phyloP scores from a whole-genome alignment of 1,284 basidiomycete species.

The Omphalotus olearius region DNA sequence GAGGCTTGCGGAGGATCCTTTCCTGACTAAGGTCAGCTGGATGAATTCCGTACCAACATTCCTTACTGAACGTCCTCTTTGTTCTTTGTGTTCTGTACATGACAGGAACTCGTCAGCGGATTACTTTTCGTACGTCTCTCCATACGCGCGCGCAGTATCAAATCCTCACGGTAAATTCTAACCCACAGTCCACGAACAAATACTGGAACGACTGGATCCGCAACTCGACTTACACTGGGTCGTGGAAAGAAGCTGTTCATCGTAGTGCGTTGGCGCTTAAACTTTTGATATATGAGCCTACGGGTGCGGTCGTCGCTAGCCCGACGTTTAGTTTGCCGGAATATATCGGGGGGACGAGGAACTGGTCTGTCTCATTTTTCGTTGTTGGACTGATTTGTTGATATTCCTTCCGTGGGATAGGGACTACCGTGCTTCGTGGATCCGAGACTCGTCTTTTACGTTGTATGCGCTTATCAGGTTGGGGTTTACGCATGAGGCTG shows the following conservation, averaged over 20 bases:
- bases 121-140: constrained; percentile 43
- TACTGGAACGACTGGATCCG: constrained; percentile 89
- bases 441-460: constrained; percentile 89
- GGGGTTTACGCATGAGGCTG: constrained; percentile 87
- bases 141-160: not conserved
- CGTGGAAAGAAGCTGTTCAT: constrained; percentile 92
- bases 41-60: too few species aligned
- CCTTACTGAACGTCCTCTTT: not conserved
- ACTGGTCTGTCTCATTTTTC: constrained; percentile 53
- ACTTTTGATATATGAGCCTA: constrained; percentile 83
- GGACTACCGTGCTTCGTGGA: constrained; percentile 67
- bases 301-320: constrained; percentile 87
- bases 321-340: constrained; percentile 93
- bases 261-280: constrained; percentile 85
- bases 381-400: constrained; percentile 4
- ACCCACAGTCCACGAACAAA: constrained; percentile 53
- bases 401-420: not conserved
- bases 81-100: constrained; percentile 1
- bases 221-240: constrained; percentile 77
- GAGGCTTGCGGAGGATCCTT: constrained; percentile 44
- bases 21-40: constrained; percentile 52
- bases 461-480: constrained; percentile 88
- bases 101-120: constrained; percentile 46
- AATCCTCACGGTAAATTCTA: not conserved
- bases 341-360: constrained; percentile 81